phyloP scores from a whole-genome alignment of 768 basidiomycete genomes.

The Xerocomellus amylosporus region DNA sequence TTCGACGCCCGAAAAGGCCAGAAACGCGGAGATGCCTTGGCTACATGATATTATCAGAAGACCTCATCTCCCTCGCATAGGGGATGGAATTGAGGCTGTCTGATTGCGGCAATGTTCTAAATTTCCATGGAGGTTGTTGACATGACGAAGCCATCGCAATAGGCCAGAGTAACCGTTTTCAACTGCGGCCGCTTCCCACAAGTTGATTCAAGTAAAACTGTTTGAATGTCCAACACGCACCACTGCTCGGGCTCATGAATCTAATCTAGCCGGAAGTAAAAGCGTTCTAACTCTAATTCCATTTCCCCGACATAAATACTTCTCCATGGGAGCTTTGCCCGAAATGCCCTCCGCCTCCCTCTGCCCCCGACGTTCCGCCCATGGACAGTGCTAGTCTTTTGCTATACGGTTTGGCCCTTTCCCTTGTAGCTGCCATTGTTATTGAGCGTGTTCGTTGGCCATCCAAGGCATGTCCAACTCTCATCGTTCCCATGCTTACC shows the following conservation, averaged over 20 bases:
- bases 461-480: constrained; percentile 23
- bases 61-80: constrained; percentile 18
- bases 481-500: background rate
- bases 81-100: constrained; percentile 1
- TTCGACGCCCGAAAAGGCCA: constrained; percentile 27
- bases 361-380: constrained; percentile 20
- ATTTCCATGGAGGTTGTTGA: constrained; percentile 18
- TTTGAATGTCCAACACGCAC: constrained; percentile 15
- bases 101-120: constrained; percentile 8
- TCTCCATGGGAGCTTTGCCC: constrained; percentile 18
- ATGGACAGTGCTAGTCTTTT: constrained; percentile 26
- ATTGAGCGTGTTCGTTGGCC: constrained; percentile 23
- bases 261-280: constrained; percentile 26
- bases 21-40: constrained; percentile 30
- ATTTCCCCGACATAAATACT: constrained; percentile 34
- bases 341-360: constrained; percentile 30
- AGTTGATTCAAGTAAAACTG: background rate
- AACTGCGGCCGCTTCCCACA: constrained; percentile 5
- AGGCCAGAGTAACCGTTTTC: background rate
- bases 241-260: constrained; percentile 25
- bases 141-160: constrained; percentile 15
- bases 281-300: constrained; percentile 31
- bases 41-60: constrained; percentile 17
- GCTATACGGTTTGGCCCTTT: constrained; percentile 18
- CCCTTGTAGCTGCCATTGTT: constrained; percentile 10